Evolutionary conservation across 78 protist species (phyloP), one percentile per base, ranked within the genome.

Genomic region (Polysphondylium violaceum): DNA sequence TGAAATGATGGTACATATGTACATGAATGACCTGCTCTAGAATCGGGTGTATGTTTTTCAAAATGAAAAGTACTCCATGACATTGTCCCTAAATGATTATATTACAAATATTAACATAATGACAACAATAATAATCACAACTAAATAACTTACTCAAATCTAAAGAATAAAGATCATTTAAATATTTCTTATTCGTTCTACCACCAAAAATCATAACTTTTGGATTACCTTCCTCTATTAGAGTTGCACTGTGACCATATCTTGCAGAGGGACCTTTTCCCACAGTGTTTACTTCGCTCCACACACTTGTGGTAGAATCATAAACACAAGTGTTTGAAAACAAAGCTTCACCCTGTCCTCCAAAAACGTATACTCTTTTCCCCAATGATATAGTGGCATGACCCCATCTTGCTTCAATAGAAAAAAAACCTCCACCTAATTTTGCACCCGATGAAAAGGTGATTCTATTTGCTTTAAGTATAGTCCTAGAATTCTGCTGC

Each of bases 31-130:
- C 68, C 77, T 40, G 91, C 91, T 47, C 91, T 67, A 31, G 79
- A 29, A 40, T 83, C 91, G 29, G 91, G 91, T 69, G 47, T 17
- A 50, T 55, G 33, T 33, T 83, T 83, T 14, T 58, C 79, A 40
- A 83, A 69, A 29, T 83, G 91, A 51, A 69, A 83, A 38, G 91
- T 83, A 83, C 91, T 83, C 91, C 91, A 83, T 69, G 91, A 83
- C 91, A 83, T 83, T 51, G 91, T 83, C 58, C 71, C 88, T 78
- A 35, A n/a, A 12, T 11, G 33, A 53, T 19, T 23, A 19, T 76
- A 61, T 76, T 31, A 73, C 16, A 38, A 43, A 23, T 9, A 25
- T 3, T 16, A 3, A 14, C 9, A 23, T 27, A 4, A 44, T 12
- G 33, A 8, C 23, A 23, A 7, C 16, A 12, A 31, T n/a, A n/a